A percentile compares a stretch with the other conserved stretches of the same genome.
These are phyloP conservation scores for Stachybotrys echinatus DNA, from an alignment of 2,329 filamentous ascomycete species.

Conservation along the genomic window DNA sequence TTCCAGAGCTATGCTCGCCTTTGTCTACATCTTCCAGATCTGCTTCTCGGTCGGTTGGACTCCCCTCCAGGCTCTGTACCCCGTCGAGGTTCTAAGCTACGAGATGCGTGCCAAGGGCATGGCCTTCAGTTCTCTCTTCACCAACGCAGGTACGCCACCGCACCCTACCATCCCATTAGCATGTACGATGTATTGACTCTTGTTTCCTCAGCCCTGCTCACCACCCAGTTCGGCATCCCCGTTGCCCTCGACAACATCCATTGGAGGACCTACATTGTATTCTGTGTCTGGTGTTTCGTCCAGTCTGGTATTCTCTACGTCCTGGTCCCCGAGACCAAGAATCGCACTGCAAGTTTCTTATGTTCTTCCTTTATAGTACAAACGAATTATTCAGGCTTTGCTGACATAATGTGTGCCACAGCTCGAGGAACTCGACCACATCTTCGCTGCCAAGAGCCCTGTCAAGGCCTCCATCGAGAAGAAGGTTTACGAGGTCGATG, in stretches of 20 bases:
- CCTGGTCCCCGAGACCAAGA: slow-evolving; percentile 45
- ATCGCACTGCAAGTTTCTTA: slow-evolving; percentile 31
- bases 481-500: slow-evolving; percentile 14
- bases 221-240: slow-evolving; percentile 38
- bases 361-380: not conserved
- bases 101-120: slow-evolving; percentile 52
- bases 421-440: slow-evolving; percentile 17
- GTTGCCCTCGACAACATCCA: slow-evolving; percentile 43
- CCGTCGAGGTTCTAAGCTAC: slow-evolving; percentile 47
- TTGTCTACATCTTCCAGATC: slow-evolving; percentile 27
- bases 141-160: slow-evolving; percentile 28
- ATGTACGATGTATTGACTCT: too few relatives aligned
- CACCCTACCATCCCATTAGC: too few relatives aligned
- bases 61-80: slow-evolving; percentile 37
- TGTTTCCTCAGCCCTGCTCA: slow-evolving; percentile 26
- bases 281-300: slow-evolving; percentile 37
- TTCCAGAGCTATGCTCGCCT: slow-evolving; percentile 39
- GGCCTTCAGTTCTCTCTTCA: slow-evolving; percentile 40
- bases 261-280: slow-evolving; percentile 50
- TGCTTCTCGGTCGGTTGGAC: slow-evolving; percentile 37
- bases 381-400: too few relatives aligned
- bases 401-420: too few relatives aligned
- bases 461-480: slow-evolving; percentile 14
- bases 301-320: slow-evolving; percentile 39
- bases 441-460: slow-evolving; percentile 13